Evolutionary conservation across 768 basidiomycete species (phyloP).

Genomic region (Chalciporus piperatus): DNA sequence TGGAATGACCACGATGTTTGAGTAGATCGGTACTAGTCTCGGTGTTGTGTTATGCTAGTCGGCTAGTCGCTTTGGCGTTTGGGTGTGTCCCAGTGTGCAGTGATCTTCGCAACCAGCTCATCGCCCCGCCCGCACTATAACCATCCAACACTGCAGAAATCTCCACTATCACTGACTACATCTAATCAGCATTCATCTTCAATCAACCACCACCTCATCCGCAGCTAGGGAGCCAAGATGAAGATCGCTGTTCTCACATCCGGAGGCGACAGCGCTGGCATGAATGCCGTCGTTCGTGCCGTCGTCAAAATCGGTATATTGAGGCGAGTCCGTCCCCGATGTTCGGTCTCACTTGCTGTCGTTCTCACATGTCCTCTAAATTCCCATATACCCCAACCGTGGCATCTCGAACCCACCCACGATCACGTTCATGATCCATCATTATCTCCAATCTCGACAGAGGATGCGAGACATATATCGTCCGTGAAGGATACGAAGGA

Average conservation of each 20-base stretch:
- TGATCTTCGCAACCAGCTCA: too few relatives aligned
- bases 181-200: neutral
- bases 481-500: constrained; percentile 98
- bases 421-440: neutral
- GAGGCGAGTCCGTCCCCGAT: constrained; percentile 49
- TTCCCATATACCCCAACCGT: constrained; percentile 3
- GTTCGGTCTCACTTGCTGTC: neutral
- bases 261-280: constrained; percentile 97
- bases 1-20: too few relatives aligned
- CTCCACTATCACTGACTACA: neutral
- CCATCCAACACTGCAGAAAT: too few relatives aligned
- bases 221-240: constrained; percentile 40
- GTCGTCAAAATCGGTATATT: constrained; percentile 92
- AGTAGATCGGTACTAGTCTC: too few relatives aligned
- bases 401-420: neutral
- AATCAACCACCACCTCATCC: neutral
- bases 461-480: constrained; percentile 93
- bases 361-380: neutral
- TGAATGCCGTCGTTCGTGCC: constrained; percentile 93
- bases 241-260: constrained; percentile 94
- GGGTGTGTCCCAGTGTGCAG: too few relatives aligned
- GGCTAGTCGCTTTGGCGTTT: too few relatives aligned
- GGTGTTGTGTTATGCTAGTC: too few relatives aligned
- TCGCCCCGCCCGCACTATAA: too few relatives aligned
- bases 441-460: constrained; percentile 39